Percentiles rank a stretch among this genome's conserved stretches.
These are phyloP conservation scores for Purshia tridentata DNA, from an alignment of 306 rosid genomes.

Conservation along the genomic window DNA sequence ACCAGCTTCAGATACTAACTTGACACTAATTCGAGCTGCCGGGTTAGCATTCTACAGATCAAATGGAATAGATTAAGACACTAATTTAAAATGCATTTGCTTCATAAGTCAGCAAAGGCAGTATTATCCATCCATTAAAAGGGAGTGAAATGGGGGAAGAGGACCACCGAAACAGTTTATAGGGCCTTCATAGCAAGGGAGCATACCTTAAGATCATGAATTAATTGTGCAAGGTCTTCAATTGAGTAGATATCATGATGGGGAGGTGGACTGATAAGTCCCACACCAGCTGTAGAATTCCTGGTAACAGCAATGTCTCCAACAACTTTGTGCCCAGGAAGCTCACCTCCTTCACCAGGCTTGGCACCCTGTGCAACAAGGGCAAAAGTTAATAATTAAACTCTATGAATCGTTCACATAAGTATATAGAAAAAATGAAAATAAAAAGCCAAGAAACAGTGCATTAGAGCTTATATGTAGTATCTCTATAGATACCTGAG, in stretches of 20 bases:
- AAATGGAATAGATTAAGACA: slow-evolving; percentile 14
- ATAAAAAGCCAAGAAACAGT: slow-evolving; percentile 7
- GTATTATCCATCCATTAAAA: not conserved
- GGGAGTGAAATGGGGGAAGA: not conserved
- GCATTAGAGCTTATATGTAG: slow-evolving; percentile 1
- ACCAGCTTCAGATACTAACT: slow-evolving; percentile 98
- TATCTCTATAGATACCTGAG: slow-evolving; percentile 66
- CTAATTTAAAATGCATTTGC: slow-evolving; percentile 12
- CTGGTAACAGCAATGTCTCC: slow-evolving; percentile 96
- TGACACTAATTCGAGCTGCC: slow-evolving; percentile 90
- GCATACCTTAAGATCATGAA: slow-evolving; percentile 88
- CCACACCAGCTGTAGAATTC: slow-evolving; percentile 97
- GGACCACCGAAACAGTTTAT: not conserved
- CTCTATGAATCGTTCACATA: slow-evolving; percentile 43
- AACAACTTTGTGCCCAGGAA: slow-evolving; percentile 96
- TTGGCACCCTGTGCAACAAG: slow-evolving; percentile 84
- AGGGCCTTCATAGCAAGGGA: not conserved
- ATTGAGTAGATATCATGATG: slow-evolving; percentile 99
- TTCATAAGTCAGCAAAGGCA: not conserved
- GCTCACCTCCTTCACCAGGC: slow-evolving; percentile 99
- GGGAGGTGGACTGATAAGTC: slow-evolving; percentile 99
- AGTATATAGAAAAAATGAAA: slow-evolving; percentile 14
- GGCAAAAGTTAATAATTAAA: slow-evolving; percentile 25
- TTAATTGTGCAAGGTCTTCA: slow-evolving; percentile 95
- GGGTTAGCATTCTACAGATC: slow-evolving; percentile 82